Evolutionary conservation across 2,329 filamentous ascomycete genomes (phyloP), one percentile per base, ranked within the genome.

Genomic region (Ascochyta clinopodiicola): DNA sequence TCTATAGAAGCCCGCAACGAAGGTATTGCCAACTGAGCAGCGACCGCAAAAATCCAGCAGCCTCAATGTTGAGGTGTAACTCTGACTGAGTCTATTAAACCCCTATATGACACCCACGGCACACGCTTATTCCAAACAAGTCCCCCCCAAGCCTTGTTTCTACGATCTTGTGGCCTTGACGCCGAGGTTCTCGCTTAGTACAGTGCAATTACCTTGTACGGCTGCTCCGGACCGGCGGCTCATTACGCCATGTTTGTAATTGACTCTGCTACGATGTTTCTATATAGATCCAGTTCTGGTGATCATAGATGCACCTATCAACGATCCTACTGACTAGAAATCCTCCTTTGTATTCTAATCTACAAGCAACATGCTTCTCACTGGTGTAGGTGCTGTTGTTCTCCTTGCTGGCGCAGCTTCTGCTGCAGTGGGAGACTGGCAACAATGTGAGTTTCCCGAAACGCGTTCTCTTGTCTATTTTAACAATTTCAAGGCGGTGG

Each of bases 341-440:
- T 21, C 24, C 17, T 2, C 22, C 17, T 8, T 12, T 2, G 12
- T 6, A 5, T 1, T 21, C 10, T 4, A 38, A 8, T 17, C 6
- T 2, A 21, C 29, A 1, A 42, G 6, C 47, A 61, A 54, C 12
- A 74, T 75, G 71, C 59, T 61, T 61, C 52, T 51, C 38, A 56
- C 64, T 12, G 51, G 55, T 6, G 48, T 64, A 4, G 51, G 51
- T 31, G 45, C 64, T 6, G 8, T 75, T 13, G 64, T 62, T 13
- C n/a, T 70, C 21, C 44, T 75, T 13, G 57, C 60, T 8, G 55
- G 66, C 32, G 61, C 64, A 15, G 64, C 63, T 15, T 62, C 59
- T 37, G 72, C 71, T 8, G 61, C 60, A 3, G 62, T 70, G 10
- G 58, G 58, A 17, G 69, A 71, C 44, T 75, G 69, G 68, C 68